Conservation (phyloP, 495 filamentous ascomycete species). For the Penicillium silybi region DNA sequence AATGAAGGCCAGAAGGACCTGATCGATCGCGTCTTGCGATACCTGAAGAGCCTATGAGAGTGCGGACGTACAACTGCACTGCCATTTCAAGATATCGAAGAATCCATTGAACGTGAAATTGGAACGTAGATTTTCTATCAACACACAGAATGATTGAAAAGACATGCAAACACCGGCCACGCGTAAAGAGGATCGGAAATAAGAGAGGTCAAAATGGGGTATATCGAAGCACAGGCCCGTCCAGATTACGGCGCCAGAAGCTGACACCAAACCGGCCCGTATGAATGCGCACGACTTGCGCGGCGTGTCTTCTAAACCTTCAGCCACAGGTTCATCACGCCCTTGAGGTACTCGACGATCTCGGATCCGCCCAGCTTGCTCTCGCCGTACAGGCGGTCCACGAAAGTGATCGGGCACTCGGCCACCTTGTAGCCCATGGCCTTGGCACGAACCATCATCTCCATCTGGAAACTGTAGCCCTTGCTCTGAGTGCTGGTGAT, state of each 20-base stretch:
- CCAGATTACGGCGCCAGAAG: not conserved
- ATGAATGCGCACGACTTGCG: slow-evolving; percentile 5
- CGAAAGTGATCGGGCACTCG: slow-evolving; percentile 94
- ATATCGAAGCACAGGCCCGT: slow-evolving; percentile 20
- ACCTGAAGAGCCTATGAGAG: slow-evolving; percentile 47
- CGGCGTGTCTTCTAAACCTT: slow-evolving; percentile 56
- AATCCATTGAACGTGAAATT: slow-evolving; percentile 14
- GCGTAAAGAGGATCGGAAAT: slow-evolving; percentile 13
- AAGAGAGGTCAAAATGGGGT: slow-evolving; percentile 21
- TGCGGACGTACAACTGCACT: not conserved
- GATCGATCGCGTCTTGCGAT: slow-evolving; percentile 50
- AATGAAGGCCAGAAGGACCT: slow-evolving; percentile 49
- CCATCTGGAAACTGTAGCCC: slow-evolving; percentile 99
- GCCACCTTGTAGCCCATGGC: slow-evolving; percentile 85
- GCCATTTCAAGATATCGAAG: not conserved
- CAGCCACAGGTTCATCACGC: slow-evolving; percentile 83
- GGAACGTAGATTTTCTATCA: slow-evolving; percentile 15
- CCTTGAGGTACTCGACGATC: slow-evolving; percentile 98
- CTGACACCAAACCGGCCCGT: slow-evolving; percentile 8
- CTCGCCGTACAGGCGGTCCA: slow-evolving; percentile 92
- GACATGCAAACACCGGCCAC: slow-evolving; percentile 24
- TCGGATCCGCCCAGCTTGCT: slow-evolving; percentile 91
- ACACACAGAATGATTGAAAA: slow-evolving; percentile 19
- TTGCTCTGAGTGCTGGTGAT: slow-evolving; percentile 83
- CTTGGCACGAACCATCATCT: slow-evolving; percentile 91